A percentile compares a stretch with the other conserved stretches of the same genome.
These are phyloP conservation scores for Aureobasidium namibiae DNA, from an alignment of 2,329 filamentous ascomycete species.

Conservation along the genomic window DNA sequence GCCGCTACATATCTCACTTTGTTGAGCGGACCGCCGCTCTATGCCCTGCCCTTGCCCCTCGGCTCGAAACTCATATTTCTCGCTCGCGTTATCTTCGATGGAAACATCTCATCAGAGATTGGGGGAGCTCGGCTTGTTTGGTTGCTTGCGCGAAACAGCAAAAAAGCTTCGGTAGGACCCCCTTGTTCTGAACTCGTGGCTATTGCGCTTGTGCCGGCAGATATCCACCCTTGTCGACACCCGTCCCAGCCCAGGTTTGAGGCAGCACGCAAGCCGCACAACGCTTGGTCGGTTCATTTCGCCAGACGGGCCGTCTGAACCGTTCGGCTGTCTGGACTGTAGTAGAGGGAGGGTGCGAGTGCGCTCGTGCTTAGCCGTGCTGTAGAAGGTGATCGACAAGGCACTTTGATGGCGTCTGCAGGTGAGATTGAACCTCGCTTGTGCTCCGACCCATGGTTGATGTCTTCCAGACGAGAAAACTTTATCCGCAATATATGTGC, in stretches of 20 bases:
- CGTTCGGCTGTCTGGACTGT: neutral
- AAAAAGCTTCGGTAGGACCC: neutral
- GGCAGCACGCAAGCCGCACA: neutral
- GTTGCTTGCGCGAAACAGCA: neutral
- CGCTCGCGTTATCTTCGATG: neutral
- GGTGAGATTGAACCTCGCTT: conserved; percentile 3
- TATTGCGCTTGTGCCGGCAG: neutral
- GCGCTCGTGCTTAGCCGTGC: neutral
- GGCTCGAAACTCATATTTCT: neutral
- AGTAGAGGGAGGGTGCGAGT: neutral
- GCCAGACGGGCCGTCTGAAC: neutral
- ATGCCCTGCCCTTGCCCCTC: neutral
- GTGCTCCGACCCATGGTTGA: neutral
- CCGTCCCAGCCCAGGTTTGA: neutral
- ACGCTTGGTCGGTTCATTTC: neutral
- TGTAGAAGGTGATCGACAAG: neutral
- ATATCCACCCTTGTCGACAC: neutral
- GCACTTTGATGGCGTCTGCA: neutral
- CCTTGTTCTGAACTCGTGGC: neutral
- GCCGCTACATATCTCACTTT: neutral
- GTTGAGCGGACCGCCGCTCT: neutral
- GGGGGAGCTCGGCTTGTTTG: neutral
- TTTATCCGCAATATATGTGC: neutral
- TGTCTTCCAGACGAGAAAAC: neutral
- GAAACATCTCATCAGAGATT: neutral